Evolutionary conservation across 352 stramenopile genomes (phyloP), one percentile per base, ranked within the genome.

Genomic region (Phytophthora chlamydospora): DNA sequence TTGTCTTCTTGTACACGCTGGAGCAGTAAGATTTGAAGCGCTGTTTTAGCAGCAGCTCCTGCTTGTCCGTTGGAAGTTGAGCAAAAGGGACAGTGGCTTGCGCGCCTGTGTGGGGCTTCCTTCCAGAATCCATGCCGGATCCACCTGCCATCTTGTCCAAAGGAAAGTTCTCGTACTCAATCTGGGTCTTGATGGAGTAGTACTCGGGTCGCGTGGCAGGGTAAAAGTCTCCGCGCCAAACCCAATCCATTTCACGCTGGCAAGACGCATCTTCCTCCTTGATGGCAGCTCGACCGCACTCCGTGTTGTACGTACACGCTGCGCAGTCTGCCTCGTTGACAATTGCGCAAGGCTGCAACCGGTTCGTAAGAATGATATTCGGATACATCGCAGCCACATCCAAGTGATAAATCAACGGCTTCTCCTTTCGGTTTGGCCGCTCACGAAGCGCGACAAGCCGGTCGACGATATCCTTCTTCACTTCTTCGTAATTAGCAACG

Each of bases 321-420:
- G 97, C 97, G 75, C 98, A 99, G 46, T 91, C 93, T 13, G 91
- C 89, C 64, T 98, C 91, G 58, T 98, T 90, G 13, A 99, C 96
- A 59, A 99, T 99, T 10, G 97, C 93, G 49, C 90, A 97, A 14
- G 97, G 97, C 78, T 99, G 97, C 36, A 99, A 76, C 2, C 98
- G 94, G 68, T 99, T 99, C 6, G 97, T 99, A 9, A 99, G 69
- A 74, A 99, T 99, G 62, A 99, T 99, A 66, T 99, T 99, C 7
- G 97, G 98, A 71, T 99, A 99, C 98, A 99, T 99, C 24, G 97
- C 98, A 21, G 93, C 97, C 3, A 99, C 98, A 75, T 99, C 98
- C 64, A 99, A 91, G 66, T 99, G 97, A 67, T 99, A 99, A 51
- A 99, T 98, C 17, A 98, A 85, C 0, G 98, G 98, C 40, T 86